Base-by-base conservation (phyloP, 2,329 filamentous ascomycete genomes). In the Clathrospora elynae region DNA sequence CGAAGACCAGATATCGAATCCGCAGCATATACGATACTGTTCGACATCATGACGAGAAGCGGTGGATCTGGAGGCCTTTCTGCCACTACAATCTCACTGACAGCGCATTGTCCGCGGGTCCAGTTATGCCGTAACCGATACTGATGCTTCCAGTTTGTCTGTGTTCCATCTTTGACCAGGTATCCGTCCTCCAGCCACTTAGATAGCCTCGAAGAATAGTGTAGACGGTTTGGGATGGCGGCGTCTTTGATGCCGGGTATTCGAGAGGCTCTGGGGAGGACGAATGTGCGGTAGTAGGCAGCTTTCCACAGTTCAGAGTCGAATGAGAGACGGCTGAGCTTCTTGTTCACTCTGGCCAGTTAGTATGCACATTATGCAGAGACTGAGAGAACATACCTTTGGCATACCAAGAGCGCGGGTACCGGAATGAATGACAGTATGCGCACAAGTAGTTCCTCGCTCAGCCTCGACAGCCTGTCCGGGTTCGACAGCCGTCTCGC, bases 251-350 rank as follows among this genome's bases (percentile, higher is more conserved):
- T 80, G 14, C 86, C 86, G 0, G 88, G 87, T 42, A 92, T 84
- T 44, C 87, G 83, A 55, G 87, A 79, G 23, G 87, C 87, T 61
- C 90, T 83, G 25, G 90, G 90, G 23, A 88, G 80, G 19, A 96
- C 88, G 70, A 95, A 97, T 50, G 87, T 85, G 17, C 83, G 79
- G 71, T 95, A 96, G 72, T 96, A 99, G 35, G 90, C 82, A 10
- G 81, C 80, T 68, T 92, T 93, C 93, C 93, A 99, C 42, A 97
- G 75, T 66, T 96, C 90, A 1, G 87, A 86, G 68, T 97, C 93
- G 40, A 80, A 78, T 6, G 88, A 80, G 12, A 97, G 78, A 25
- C 77, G 77, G 56, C 84, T 78, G 62, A 95, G 87, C 46, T 87
- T 88, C 39, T 74, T 82, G 2, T 90, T 96, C n/a, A 91, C 78